Evolutionary conservation across 805 yeast genomes (phyloP), one percentile per base, ranked within the genome.

Genomic region (Debaryomyces maramus): DNA sequence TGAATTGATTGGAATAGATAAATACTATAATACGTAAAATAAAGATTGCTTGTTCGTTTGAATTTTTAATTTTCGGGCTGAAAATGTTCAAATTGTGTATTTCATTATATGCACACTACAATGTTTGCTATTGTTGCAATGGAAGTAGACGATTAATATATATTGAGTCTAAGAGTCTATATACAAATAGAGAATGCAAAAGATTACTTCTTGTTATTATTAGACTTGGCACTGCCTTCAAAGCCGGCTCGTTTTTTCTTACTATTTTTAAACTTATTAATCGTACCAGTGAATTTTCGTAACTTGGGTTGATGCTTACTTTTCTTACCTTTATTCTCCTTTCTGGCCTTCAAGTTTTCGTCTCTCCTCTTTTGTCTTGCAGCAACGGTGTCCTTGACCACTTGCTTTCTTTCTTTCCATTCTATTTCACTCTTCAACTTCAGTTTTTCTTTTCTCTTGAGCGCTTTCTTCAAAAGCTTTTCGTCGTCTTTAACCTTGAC

Each of bases 351-450:
- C 60, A 93, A 72, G 58, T 93, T 93, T 52, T 88, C 96, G 55
- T 90, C 96, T 63, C 98, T 81, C 73, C 93, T 85, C 69, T 88
- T 87, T 47, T 78, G 81, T 54, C 85, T 84, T 13, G 83, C 86
- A 34, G 81, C 75, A 38, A 85, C 82, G 27, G 83, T 81, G 51
- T 83, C 86, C 43, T 79, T 78, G 10, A 93, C 96, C 26, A 75
- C 75, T 52, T 83, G 85, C 59, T 86, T 83, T 50, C 99, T 79
- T 37, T 91, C 97, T 48, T 70, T 77, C 99, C 99, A 93, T 63
- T 91, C 96, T 37, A 80, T 70, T 54, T 88, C 96, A 42, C 95
- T 84, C 70, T 83, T 87, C 56, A 86, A 77, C 72, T 93, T 93
- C 56, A 77, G 75, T 45, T 85, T 80, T 52, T 88, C 91, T 58